Evolutionary conservation across 1,284 basidiomycete genomes (phyloP).

Genomic region (Leccinum solheimii): DNA sequence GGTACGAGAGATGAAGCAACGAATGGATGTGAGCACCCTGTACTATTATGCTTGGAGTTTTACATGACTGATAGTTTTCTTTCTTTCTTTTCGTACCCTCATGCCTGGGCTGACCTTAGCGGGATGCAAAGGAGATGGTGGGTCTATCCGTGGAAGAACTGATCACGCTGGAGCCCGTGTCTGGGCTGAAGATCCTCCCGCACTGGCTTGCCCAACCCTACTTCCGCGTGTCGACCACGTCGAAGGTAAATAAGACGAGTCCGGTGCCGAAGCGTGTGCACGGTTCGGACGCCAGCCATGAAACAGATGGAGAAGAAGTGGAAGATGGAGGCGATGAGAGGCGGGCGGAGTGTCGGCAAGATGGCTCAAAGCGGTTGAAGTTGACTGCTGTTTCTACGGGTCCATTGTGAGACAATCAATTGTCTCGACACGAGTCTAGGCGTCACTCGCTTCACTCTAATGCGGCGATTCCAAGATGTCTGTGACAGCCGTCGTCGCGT

Average conservation of each 20-base stretch:
- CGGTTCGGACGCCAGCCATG: neutral
- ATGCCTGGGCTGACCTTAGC: constrained; percentile 31
- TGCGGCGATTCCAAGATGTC: neutral
- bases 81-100: no score
- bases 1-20: constrained; percentile 62
- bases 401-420: neutral
- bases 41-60: neutral
- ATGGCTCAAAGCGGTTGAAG: constrained; percentile 18
- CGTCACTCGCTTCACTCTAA: neutral
- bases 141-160: constrained; percentile 45
- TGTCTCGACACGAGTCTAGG: neutral
- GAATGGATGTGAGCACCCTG: constrained; percentile 57
- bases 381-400: neutral
- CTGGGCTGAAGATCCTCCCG: constrained; percentile 65
- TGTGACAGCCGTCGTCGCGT: neutral
- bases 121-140: constrained; percentile 43
- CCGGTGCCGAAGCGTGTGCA: constrained; percentile 15
- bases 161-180: constrained; percentile 48
- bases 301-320: neutral
- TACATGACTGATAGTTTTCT: constrained; percentile 1
- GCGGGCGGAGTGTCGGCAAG: neutral
- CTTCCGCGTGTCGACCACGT: constrained; percentile 15
- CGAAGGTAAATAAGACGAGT: neutral
- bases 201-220: constrained; percentile 83
- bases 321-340: neutral